phyloP scores from a whole-genome alignment of 108 stramenopile species.

The Pseudonitzschia delicatissima region DNA sequence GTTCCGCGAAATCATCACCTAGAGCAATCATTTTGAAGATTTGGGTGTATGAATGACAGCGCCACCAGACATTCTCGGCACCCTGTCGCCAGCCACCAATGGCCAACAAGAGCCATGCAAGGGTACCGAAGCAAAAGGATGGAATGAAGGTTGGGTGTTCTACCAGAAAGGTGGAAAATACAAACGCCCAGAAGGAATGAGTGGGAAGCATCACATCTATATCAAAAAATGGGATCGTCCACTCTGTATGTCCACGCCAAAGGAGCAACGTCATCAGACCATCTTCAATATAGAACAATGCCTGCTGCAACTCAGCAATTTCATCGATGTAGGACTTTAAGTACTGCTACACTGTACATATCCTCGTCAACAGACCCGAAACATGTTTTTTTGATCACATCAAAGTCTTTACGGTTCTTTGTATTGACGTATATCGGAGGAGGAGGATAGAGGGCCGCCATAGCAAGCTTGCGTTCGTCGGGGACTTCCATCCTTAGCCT shows the following conservation, averaged over 20 bases:
- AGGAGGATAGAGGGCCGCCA: constrained; percentile 50
- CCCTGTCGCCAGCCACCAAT: constrained; percentile 43
- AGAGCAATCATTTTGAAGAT: constrained; percentile 37
- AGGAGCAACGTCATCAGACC: constrained; percentile 53
- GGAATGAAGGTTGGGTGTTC: constrained; percentile 65
- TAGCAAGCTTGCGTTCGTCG: constrained; percentile 46
- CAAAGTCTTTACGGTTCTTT: constrained; percentile 58
- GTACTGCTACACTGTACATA: constrained; percentile 27
- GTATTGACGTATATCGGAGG: constrained; percentile 59
- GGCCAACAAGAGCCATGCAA: constrained; percentile 47
- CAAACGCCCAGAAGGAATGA: constrained; percentile 56
- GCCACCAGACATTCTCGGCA: constrained; percentile 51
- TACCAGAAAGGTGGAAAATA: constrained; percentile 44
- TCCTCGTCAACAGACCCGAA: constrained; percentile 54
- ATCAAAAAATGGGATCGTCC: constrained; percentile 18
- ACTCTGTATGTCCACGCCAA: constrained; percentile 58
- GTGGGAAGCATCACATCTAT: constrained; percentile 40
- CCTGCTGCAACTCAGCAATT: constrained; percentile 37
- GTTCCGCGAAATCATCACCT: constrained; percentile 32
- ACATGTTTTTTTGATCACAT: constrained; percentile 56
- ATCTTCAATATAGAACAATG: constrained; percentile 54
- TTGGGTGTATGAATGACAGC: constrained; percentile 44
- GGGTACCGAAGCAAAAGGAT: constrained; percentile 50
- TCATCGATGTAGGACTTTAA: constrained; percentile 44
- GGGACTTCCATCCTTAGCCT: constrained; percentile 55